These are phyloP conservation scores for Polychytrium aggregatum DNA, from an alignment of 192 early-diverging fungal species.

Conservation along the genomic window DNA sequence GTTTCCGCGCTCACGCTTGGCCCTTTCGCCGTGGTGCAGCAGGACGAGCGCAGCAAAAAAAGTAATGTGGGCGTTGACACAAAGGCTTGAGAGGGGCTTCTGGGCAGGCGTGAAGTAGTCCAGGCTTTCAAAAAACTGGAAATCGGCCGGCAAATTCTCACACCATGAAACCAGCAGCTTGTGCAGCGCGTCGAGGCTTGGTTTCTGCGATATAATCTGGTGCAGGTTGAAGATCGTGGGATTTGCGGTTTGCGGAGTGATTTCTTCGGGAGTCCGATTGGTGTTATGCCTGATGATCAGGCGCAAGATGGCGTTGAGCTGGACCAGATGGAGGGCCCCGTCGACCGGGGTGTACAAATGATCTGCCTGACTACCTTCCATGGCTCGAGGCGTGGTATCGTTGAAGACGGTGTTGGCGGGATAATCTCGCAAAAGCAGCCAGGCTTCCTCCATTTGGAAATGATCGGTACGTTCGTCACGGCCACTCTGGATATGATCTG, in stretches of 20 bases:
- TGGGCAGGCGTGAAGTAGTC: neutral
- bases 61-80: conserved; percentile 6
- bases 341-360: conserved; percentile 7
- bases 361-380: conserved; percentile 7
- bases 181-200: neutral
- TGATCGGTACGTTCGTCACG: neutral
- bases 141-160: conserved; percentile 5
- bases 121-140: conserved; percentile 6
- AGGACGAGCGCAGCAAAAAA: conserved; percentile 10
- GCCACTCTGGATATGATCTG: neutral
- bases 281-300: conserved; percentile 4
- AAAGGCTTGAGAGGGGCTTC: conserved; percentile 2
- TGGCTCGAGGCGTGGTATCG: conserved; percentile 1
- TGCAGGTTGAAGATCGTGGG: neutral
- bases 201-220: neutral
- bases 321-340: conserved; percentile 6
- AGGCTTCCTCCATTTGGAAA: neutral
- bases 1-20: no score
- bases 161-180: conserved; percentile 11
- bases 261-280: neutral
- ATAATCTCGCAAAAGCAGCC: neutral
- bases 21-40: conserved; percentile 11
- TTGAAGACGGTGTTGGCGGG: neutral
- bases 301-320: conserved; percentile 13
- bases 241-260: neutral